phyloP scores from a whole-genome alignment of 257 asterid species.

The Solanum piurae region DNA sequence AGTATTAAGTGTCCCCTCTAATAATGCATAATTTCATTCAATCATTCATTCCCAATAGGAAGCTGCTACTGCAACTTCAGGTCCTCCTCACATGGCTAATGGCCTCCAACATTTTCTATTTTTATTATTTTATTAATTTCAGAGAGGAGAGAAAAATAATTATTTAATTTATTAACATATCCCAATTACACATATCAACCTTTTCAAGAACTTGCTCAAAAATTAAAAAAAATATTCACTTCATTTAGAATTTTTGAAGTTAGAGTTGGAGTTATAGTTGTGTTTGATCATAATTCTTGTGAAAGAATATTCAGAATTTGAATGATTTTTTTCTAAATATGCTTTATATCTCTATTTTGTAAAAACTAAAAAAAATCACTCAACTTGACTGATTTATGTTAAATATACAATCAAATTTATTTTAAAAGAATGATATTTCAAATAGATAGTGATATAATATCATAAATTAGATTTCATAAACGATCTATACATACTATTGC shows the following conservation, averaged over 20 bases:
- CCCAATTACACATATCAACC: slow-evolving; percentile 19
- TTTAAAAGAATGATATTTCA: neutral
- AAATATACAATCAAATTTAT: too few relatives aligned
- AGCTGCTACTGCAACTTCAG: slow-evolving; percentile 23
- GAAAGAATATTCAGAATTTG: too few relatives aligned
- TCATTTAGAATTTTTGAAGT: neutral
- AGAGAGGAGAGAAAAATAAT: neutral
- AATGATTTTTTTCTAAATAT: too few relatives aligned
- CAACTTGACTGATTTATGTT: neutral
- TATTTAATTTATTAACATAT: slow-evolving; percentile 20
- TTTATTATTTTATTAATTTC: neutral
- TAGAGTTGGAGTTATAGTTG: neutral
- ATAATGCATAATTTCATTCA: slow-evolving; percentile 1
- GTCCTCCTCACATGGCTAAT: slow-evolving; percentile 51
- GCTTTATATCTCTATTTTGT: too few relatives aligned
- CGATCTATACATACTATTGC: neutral
- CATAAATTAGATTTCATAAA: neutral
- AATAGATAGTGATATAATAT: too few relatives aligned
- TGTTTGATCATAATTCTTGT: neutral
- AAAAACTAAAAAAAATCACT: too few relatives aligned
- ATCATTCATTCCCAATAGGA: slow-evolving; percentile 13
- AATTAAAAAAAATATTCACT: neutral
- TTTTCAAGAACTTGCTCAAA: neutral
- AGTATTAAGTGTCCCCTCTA: slow-evolving; percentile 8
- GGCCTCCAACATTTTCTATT: slow-evolving; percentile 23